Base-by-base conservation (phyloP, 345 rosid species). In the Cardamine resedifolia region DNA sequence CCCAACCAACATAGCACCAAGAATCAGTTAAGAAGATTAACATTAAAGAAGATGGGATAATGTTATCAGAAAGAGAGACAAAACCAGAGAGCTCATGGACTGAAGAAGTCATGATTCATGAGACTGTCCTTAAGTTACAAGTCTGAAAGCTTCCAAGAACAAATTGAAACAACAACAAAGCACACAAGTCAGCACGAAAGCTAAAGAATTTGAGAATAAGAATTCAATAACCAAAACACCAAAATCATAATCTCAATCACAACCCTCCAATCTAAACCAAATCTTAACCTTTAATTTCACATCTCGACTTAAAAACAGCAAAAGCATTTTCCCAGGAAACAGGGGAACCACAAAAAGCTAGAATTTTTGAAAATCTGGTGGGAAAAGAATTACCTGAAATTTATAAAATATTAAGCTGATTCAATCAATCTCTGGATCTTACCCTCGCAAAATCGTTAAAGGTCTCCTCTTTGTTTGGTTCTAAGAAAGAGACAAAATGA, bases 91-190 rank as follows among this genome's bases (percentile, higher is more conserved):
- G 76, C 47, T 76, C 79, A 55, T 76, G 75, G 15, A 70, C 71
- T 55, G 79, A 76, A 45, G 79, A 76, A 76, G 79, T 76, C 76
- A 76, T 76, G 75, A 19, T 53, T 68, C 73, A 75, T 58, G 64
- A 60, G 78, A 60, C 62, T 67, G 31, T 51, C 61, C 38, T 74
- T 74, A 38, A 12, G 43, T 20, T 30, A 47, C 60, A 49, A 9
- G 49, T 50, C 50, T 18, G 28, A 39, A n/a, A 43, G 48, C 48
- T 43, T 43, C 19, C 8, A 43, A 4, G 33, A 73, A 36, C 77
- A 53, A 49, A 20, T 68, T 73, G 68, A 39, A 58, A 58, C 73
- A 74, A 23, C 31, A 44, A 60, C 38, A 68, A 28, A 58, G 30
- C 66, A 38, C 61, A 60, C 61, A 67, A 50, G 36, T 73, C 66